Conservation (phyloP, 352 stramenopile genomes). For the Phytophthora syringae region DNA sequence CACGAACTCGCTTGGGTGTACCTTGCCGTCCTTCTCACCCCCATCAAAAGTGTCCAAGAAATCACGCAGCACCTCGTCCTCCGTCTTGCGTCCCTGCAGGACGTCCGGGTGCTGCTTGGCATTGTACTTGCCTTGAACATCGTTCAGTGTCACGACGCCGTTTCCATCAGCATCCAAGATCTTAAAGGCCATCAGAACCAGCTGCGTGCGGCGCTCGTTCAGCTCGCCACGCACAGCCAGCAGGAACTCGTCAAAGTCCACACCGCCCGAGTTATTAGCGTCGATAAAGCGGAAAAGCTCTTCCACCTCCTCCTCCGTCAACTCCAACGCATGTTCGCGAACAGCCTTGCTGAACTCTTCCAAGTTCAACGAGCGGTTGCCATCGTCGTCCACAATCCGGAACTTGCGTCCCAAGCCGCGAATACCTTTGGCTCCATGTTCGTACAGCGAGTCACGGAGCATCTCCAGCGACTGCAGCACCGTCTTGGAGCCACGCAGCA, state of each 20-base stretch:
- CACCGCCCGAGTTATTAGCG: constrained; percentile 72
- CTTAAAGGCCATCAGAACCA: constrained; percentile 84
- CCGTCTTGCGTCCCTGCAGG: constrained; percentile 69
- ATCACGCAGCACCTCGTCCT: constrained; percentile 78
- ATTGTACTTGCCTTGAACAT: constrained; percentile 82
- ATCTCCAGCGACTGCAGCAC: constrained; percentile 69
- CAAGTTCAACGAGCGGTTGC: constrained; percentile 75
- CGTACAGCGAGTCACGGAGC: constrained; percentile 75
- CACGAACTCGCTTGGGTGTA: constrained; percentile 86
- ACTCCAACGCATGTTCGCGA: constrained; percentile 63
- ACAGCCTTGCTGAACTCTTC: constrained; percentile 85
- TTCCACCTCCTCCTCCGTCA: constrained; percentile 59
- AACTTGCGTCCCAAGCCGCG: constrained; percentile 84
- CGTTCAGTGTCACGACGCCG: constrained; percentile 76
- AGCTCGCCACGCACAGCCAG: constrained; percentile 73
- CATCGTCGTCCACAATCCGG: constrained; percentile 90
- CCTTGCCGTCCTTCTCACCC: constrained; percentile 88
- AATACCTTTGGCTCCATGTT: constrained; percentile 80
- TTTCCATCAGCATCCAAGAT: constrained; percentile 78
- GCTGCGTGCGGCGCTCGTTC: constrained; percentile 72
- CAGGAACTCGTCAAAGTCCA: constrained; percentile 90
- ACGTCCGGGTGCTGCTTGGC: constrained; percentile 89
- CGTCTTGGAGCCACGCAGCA: constrained; percentile 62
- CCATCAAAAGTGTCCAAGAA: constrained; percentile 90
- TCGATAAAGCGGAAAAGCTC: constrained; percentile 90